Percentiles rank a stretch among this genome's conserved stretches.
These are phyloP conservation scores for Globisporangium recalcitrans DNA, from an alignment of 352 stramenopile genomes.

Conservation along the genomic window DNA sequence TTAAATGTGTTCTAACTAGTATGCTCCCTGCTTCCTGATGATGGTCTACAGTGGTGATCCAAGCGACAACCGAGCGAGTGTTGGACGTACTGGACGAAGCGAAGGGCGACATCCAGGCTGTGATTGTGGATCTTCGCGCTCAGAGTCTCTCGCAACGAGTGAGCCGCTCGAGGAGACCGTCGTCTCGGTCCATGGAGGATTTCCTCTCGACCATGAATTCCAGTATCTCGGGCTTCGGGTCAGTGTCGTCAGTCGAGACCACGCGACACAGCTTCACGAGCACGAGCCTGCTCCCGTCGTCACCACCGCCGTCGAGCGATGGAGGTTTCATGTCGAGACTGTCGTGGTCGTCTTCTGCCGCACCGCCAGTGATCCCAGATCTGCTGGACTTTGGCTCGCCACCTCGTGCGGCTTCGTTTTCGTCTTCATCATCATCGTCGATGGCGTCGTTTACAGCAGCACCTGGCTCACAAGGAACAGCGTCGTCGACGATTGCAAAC, in stretches of 20 bases:
- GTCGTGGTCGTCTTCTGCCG: conserved; percentile 12
- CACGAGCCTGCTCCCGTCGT: conserved; percentile 29
- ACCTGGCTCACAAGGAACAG: conserved; percentile 4
- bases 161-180: conserved; percentile 36
- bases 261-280: conserved; percentile 18
- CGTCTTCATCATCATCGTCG: conserved; percentile 20
- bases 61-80: conserved; percentile 63
- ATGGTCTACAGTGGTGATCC: conserved; percentile 56
- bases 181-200: conserved; percentile 62
- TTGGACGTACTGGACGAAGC: conserved; percentile 69
- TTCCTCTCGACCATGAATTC: conserved; percentile 62
- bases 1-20: too few species aligned
- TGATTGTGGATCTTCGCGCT: conserved; percentile 55
- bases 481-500: not conserved
- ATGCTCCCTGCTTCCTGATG: not conserved
- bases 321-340: conserved; percentile 10
- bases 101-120: conserved; percentile 51
- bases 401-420: conserved; percentile 18
- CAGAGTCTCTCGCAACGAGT: conserved; percentile 38
- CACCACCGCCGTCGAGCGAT: conserved; percentile 21
- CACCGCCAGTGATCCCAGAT: conserved; percentile 8
- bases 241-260: conserved; percentile 5
- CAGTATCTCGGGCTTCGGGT: conserved; percentile 24
- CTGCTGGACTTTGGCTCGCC: conserved; percentile 14
- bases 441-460: conserved; percentile 8